Evolutionary conservation across 2,329 filamentous ascomycete species (phyloP).

Genomic region (Blumeria graminis): DNA sequence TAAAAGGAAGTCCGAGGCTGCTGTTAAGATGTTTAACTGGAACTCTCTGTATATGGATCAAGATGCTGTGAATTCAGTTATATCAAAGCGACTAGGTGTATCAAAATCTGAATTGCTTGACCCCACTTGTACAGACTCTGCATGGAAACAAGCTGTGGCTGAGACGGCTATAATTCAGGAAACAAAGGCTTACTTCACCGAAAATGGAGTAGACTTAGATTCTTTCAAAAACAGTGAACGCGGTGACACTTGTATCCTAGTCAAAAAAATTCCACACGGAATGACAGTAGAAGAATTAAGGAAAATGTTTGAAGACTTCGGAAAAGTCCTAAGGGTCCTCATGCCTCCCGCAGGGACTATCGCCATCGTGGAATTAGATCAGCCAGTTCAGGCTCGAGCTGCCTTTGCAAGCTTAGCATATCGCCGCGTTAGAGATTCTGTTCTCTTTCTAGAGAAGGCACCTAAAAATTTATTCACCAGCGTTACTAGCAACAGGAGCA

Average conservation of each 20-base stretch:
- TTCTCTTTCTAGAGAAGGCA: slow-evolving; percentile 82
- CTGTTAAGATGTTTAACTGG: slow-evolving; percentile 73
- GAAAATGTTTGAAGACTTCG: slow-evolving; percentile 33
- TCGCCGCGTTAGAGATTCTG: slow-evolving; percentile 70
- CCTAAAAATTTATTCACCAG: slow-evolving; percentile 52
- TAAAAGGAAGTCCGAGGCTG: slow-evolving; percentile 58
- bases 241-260: slow-evolving; percentile 66
- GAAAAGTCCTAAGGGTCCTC: slow-evolving; percentile 54
- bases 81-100: slow-evolving; percentile 67
- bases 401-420: slow-evolving; percentile 76
- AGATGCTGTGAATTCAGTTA: slow-evolving; percentile 78
- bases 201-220: slow-evolving; percentile 75
- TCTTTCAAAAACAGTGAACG: slow-evolving; percentile 69
- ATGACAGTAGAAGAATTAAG: slow-evolving; percentile 29
- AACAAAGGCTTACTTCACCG: slow-evolving; percentile 72
- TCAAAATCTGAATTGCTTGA: slow-evolving; percentile 81
- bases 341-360: slow-evolving; percentile 89
- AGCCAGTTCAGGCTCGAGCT: slow-evolving; percentile 53
- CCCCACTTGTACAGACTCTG: slow-evolving; percentile 84
- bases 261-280: slow-evolving; percentile 78
- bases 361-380: slow-evolving; percentile 72
- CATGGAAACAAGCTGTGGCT: slow-evolving; percentile 86
- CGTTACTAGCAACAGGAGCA: slow-evolving; percentile 4
- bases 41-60: slow-evolving; percentile 99
- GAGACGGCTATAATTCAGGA: slow-evolving; percentile 94